These are phyloP conservation scores for Microbotryum silenes-acaulis DNA, from an alignment of 1,284 basidiomycete species.

Conservation along the genomic window DNA sequence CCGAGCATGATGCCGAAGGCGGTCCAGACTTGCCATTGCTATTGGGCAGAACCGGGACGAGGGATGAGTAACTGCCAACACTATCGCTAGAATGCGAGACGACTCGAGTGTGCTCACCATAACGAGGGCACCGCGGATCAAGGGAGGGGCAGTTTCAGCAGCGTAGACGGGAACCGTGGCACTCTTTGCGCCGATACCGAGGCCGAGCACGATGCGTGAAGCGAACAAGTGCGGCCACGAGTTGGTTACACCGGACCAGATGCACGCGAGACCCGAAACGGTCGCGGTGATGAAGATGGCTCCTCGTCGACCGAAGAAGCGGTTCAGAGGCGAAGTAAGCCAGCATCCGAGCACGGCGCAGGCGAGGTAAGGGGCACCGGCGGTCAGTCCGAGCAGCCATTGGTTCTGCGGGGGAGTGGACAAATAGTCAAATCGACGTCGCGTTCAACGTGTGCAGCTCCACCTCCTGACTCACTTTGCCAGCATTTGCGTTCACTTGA, in stretches of 20 bases:
- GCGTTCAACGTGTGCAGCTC: too few species aligned
- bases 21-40: slow-evolving; percentile 46
- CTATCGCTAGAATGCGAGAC: background rate
- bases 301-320: slow-evolving; percentile 54
- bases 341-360: slow-evolving; percentile 41
- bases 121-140: slow-evolving; percentile 47
- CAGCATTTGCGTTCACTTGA: too few species aligned
- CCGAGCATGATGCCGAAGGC: slow-evolving; percentile 47
- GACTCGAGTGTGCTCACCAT: slow-evolving; percentile 37
- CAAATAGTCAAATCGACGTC: too few species aligned
- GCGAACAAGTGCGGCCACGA: slow-evolving; percentile 51
- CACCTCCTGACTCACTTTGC: too few species aligned
- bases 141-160: slow-evolving; percentile 41
- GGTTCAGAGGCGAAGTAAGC: slow-evolving; percentile 40
- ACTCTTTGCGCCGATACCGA: slow-evolving; percentile 42
- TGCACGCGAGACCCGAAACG: slow-evolving; percentile 50
- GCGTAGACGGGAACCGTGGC: slow-evolving; percentile 43
- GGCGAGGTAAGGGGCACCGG: slow-evolving; percentile 34
- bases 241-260: slow-evolving; percentile 53
- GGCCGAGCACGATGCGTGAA: slow-evolving; percentile 40
- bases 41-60: slow-evolving; percentile 45
- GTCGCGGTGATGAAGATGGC: slow-evolving; percentile 60
- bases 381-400: slow-evolving; percentile 18
- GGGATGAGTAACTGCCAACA: slow-evolving; percentile 21
- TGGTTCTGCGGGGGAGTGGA: background rate